These are phyloP conservation scores for Gloeostereum incarnatum DNA, from an alignment of 768 basidiomycete genomes.

Conservation along the genomic window DNA sequence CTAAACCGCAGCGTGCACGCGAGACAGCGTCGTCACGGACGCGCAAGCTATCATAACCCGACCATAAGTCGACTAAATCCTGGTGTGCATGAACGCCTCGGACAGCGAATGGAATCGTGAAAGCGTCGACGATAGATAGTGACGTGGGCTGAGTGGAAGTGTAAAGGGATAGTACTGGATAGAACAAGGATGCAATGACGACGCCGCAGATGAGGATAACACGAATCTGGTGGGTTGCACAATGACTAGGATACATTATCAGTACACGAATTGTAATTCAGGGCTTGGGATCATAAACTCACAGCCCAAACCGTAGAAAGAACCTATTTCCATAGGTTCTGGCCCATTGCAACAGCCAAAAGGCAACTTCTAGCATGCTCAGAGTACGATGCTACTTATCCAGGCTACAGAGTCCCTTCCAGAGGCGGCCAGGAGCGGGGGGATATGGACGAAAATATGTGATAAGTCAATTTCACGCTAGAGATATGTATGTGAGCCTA, in stretches of 20 bases:
- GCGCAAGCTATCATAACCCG: slow-evolving; percentile 51
- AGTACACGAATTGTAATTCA: slow-evolving; percentile 7
- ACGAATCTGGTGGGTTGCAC: slow-evolving; percentile 84
- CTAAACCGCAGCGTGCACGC: slow-evolving; percentile 60
- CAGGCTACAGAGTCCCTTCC: no score
- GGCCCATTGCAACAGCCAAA: slow-evolving; percentile 23
- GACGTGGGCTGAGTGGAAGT: slow-evolving; percentile 66
- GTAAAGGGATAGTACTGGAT: slow-evolving; percentile 83
- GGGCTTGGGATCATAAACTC: slow-evolving; percentile 23
- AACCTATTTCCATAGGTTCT: slow-evolving; percentile 36
- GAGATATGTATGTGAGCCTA: neutral
- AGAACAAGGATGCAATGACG: slow-evolving; percentile 84
- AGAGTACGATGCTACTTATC: no score
- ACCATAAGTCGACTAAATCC: slow-evolving; percentile 69
- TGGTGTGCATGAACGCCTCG: slow-evolving; percentile 38
- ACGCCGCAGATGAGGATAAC: slow-evolving; percentile 82
- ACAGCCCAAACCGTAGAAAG: slow-evolving; percentile 77
- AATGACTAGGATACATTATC: slow-evolving; percentile 46
- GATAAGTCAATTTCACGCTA: slow-evolving; percentile 1
- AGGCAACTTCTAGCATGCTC: slow-evolving; percentile 10
- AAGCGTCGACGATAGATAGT: slow-evolving; percentile 54
- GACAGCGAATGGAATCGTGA: slow-evolving; percentile 42
- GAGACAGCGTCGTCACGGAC: slow-evolving; percentile 63
- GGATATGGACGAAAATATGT: slow-evolving; percentile 3
- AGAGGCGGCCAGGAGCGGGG: no score